Base-by-base conservation (phyloP, 495 filamentous ascomycete species). In the Penicillium taxi region DNA sequence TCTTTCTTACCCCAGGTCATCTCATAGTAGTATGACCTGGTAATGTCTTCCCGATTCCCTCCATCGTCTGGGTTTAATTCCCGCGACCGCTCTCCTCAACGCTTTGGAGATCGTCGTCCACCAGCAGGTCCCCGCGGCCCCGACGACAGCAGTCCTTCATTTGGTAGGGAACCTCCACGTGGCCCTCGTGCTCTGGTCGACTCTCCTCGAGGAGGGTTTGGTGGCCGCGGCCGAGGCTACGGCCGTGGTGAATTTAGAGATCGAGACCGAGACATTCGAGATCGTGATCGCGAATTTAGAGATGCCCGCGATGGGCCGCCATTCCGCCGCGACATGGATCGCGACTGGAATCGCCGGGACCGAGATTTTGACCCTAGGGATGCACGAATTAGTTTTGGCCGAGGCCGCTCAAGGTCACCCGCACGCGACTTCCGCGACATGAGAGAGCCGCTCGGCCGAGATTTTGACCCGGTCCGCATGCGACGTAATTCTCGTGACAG, bases 101-200 rank as follows among this genome's bases (percentile, higher is more conserved):
- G 66, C 41, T 70, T 66, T 41, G 55, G 57, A 26, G 66, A 69
- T 42, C 64, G 66, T 46, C 64, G 64, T 14, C 59, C 59, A n/a
- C 62, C 62, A 14, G 47, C 43, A 13, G 57, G 56, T 26, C 56
- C 64, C 33, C 64, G 66, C 34, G 59, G 59, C 31, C 51, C 58
- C 11, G 64, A 68, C 41, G 66, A 68, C 45, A 55, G 45, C 9
- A 59, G 47, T 41, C 38, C 53, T 22, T 53, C 64, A 8, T 50
- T 70, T 14, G 62, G 61, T 16, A 51, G 74, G 33, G 74, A 77
- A 32, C 80, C 83, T 0, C 84, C 84, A 2, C 67, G 81, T 23
- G 84, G 77, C 3, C 84, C 84, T 0, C 83, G 82, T 52, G 82
- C 78, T 6, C 50, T 81, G 37, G 64, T 81, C 14, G 81, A 85